Conservation (phyloP, 1,139 yeast species). For the Saccharomyces hybrid region DNA sequence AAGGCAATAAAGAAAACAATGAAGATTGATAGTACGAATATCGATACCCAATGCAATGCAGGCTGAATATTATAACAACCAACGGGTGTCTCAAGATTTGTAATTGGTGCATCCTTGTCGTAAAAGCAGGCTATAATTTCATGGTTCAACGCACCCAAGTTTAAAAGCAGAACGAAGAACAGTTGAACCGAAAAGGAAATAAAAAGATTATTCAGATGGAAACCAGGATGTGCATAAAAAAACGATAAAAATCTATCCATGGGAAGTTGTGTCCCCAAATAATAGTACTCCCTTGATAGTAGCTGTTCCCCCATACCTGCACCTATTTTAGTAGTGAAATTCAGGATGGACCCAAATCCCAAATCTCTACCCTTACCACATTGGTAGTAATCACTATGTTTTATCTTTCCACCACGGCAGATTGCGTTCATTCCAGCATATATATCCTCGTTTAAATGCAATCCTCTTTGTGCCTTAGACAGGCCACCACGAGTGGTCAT, state of each 20-base stretch:
- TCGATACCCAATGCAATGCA: conserved; percentile 68
- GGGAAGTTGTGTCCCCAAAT: conserved; percentile 71
- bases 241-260: conserved; percentile 75
- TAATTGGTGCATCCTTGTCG: conserved; percentile 46
- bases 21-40: conserved; percentile 74
- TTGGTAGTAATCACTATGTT: conserved; percentile 81
- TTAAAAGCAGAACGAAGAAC: conserved; percentile 58
- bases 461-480: conserved; percentile 80
- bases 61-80: conserved; percentile 76
- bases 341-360: conserved; percentile 77
- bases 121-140: conserved; percentile 54
- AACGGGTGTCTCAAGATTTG: conserved; percentile 53
- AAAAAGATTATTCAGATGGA: conserved; percentile 74
- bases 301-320: conserved; percentile 95
- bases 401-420: conserved; percentile 75
- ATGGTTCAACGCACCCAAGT: conserved; percentile 56
- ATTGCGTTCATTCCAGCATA: conserved; percentile 86
- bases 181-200: conserved; percentile 68
- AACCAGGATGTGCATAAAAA: conserved; percentile 88
- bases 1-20: conserved; percentile 80
- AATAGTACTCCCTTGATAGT: conserved; percentile 74
- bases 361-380: conserved; percentile 90
- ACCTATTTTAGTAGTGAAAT: conserved; percentile 82
- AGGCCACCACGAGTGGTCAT: conserved; percentile 90
- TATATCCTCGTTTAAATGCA: conserved; percentile 82